Conservation (phyloP, 768 basidiomycete genomes). For the Lentinula aciculospora region DNA sequence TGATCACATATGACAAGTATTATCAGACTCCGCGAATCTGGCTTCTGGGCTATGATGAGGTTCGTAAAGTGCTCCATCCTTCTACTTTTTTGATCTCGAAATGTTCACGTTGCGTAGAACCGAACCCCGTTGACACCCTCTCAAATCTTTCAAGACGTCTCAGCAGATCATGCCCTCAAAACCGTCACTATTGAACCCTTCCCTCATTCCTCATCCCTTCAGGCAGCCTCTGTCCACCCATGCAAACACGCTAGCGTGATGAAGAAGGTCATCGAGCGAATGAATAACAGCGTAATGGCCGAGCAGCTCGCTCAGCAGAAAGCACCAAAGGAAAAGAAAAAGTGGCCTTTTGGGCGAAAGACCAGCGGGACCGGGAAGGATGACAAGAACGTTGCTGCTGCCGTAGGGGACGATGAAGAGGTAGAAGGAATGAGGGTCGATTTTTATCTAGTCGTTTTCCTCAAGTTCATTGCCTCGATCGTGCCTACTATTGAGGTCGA, state of each 20-base stretch:
- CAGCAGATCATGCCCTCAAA: slow-evolving; percentile 95
- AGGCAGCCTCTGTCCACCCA: slow-evolving; percentile 92
- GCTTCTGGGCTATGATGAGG: slow-evolving; percentile 97
- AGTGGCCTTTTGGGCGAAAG: slow-evolving; percentile 81
- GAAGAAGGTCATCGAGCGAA: slow-evolving; percentile 99
- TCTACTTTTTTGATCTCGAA: slow-evolving; percentile 3
- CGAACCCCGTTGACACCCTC: slow-evolving; percentile 80
- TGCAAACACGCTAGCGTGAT: slow-evolving; percentile 99
- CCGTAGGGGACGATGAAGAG: slow-evolving; percentile 55
- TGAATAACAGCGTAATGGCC: slow-evolving; percentile 86
- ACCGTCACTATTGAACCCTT: slow-evolving; percentile 98
- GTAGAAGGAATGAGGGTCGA: slow-evolving; percentile 93
- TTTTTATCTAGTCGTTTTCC: slow-evolving; percentile 96
- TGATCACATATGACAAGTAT: slow-evolving; percentile 99
- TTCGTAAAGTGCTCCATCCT: slow-evolving; percentile 19
- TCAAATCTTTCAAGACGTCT: slow-evolving; percentile 96
- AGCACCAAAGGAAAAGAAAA: slow-evolving; percentile 55
- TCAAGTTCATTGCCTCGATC: slow-evolving; percentile 98
- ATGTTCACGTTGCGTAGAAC: slow-evolving; percentile 46
- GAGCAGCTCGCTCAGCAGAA: slow-evolving; percentile 73
- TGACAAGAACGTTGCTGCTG: slow-evolving; percentile 27
- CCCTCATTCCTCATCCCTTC: slow-evolving; percentile 84
- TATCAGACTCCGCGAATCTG: slow-evolving; percentile 98
- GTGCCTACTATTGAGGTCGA: slow-evolving; percentile 99
- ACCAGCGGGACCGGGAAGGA: slow-evolving; percentile 56